These are phyloP conservation scores for Daldinia loculata DNA, from an alignment of 495 filamentous ascomycete species.

Conservation along the genomic window DNA sequence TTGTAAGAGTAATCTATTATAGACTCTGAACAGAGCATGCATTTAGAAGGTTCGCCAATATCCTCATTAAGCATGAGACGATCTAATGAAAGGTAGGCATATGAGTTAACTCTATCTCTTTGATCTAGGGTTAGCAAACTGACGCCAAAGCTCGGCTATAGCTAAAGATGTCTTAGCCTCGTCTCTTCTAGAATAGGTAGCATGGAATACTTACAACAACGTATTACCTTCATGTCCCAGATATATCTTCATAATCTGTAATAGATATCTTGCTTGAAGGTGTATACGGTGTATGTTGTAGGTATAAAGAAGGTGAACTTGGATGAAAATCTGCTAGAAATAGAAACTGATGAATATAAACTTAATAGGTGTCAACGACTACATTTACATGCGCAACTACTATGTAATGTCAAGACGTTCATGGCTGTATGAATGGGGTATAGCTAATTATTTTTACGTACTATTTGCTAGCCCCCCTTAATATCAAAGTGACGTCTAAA, in stretches of 20 bases:
- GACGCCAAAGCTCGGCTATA: not conserved
- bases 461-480: constrained; percentile 14
- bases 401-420: not conserved
- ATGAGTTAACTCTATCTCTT: not conserved
- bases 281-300: not conserved
- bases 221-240: not conserved
- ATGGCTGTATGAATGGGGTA: constrained; percentile 14
- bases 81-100: not conserved
- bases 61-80: not conserved
- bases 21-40: not conserved
- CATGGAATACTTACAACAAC: not conserved
- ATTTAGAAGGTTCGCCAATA: not conserved
- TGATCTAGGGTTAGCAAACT: not conserved
- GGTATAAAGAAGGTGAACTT: not conserved
- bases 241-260: not conserved
- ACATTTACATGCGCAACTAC: not conserved
- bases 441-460: constrained; percentile 1
- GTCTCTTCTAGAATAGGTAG: not conserved
- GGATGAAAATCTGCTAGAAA: not conserved
- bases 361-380: not conserved
- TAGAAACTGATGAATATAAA: not conserved
- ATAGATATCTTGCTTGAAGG: not conserved
- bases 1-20: too few relatives aligned
- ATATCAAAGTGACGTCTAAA: constrained; percentile 8
- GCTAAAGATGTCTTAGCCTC: not conserved